phyloP scores from a whole-genome alignment of 2,329 filamentous ascomycete species.

The Hypoxylon sp. region DNA sequence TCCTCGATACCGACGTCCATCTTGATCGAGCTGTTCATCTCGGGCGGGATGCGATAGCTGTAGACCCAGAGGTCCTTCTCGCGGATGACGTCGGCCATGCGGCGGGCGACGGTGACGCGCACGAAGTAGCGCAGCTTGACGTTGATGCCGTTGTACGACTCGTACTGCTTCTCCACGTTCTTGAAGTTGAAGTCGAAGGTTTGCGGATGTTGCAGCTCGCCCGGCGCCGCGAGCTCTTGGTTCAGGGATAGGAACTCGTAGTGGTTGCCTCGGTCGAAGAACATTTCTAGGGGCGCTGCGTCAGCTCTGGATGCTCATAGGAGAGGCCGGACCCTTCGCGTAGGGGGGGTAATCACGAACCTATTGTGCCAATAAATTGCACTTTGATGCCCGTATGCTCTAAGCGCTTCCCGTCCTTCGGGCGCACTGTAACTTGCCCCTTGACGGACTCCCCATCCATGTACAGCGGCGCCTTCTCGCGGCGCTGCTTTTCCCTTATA shows the following conservation, averaged over 20 bases:
- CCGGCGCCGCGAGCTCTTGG: conserved; percentile 95
- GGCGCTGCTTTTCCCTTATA: conserved; percentile 96
- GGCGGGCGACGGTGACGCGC: conserved; percentile 92
- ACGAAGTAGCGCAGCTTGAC: conserved; percentile 99
- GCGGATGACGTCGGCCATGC: conserved; percentile 97
- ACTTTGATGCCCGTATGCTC: conserved; percentile 99
- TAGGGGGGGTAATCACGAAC: conserved; percentile 64
- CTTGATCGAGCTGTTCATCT: conserved; percentile 99
- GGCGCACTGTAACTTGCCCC: conserved; percentile 92
- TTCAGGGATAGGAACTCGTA: conserved; percentile 98
- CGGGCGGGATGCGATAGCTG: conserved; percentile 96
- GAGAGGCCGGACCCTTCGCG: neutral
- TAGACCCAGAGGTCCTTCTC: conserved; percentile 99
- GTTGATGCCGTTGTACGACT: conserved; percentile 99
- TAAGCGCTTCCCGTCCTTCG: conserved; percentile 97
- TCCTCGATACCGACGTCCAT: conserved; percentile 99
- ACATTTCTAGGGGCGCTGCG: conserved; percentile 82
- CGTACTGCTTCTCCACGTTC: conserved; percentile 99
- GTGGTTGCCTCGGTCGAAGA: conserved; percentile 98
- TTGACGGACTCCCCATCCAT: conserved; percentile 99
- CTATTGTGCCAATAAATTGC: conserved; percentile 98
- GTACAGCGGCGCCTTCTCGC: conserved; percentile 96
- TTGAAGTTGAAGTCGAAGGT: conserved; percentile 99
- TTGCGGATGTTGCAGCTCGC: conserved; percentile 98
- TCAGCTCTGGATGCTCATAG: conserved; percentile 3